These are phyloP conservation scores for Penicillium sp. DNA, from an alignment of 2,329 filamentous ascomycete species.

Conservation along the genomic window DNA sequence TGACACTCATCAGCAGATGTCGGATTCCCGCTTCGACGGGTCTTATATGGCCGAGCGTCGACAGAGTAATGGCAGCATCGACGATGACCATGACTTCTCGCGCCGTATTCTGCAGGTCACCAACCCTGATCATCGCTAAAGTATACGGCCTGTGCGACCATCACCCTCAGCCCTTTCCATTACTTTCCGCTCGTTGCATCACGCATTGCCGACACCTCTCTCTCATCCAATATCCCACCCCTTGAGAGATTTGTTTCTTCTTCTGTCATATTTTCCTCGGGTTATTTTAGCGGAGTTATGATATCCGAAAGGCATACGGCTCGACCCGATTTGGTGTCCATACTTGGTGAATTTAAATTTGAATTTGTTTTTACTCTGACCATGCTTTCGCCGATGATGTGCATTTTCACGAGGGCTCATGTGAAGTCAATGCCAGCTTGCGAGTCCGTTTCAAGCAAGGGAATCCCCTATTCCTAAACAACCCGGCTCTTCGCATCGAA, in stretches of 20 bases:
- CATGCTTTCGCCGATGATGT: neutral
- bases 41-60: conserved; percentile 78
- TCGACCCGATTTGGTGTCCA: conserved; percentile 19
- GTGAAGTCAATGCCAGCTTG: neutral
- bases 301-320: conserved; percentile 29
- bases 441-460: neutral
- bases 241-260: conserved; percentile 16
- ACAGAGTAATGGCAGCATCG: conserved; percentile 93
- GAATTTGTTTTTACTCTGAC: conserved; percentile 2
- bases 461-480: neutral
- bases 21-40: conserved; percentile 84
- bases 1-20: conserved; percentile 67
- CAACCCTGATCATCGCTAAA: conserved; percentile 39
- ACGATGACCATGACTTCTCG: conserved; percentile 96
- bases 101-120: conserved; percentile 81
- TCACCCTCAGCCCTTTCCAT: conserved; percentile 4
- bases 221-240: conserved; percentile 16
- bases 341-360: conserved; percentile 15
- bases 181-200: conserved; percentile 10
- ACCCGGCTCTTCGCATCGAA: neutral
- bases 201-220: conserved; percentile 22
- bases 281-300: conserved; percentile 34
- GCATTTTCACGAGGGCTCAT: neutral
- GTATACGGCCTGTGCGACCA: conserved; percentile 1
- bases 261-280: conserved; percentile 23